Evolutionary conservation across 306 rosid species (phyloP).

Genomic region (Sicyos baderoa): DNA sequence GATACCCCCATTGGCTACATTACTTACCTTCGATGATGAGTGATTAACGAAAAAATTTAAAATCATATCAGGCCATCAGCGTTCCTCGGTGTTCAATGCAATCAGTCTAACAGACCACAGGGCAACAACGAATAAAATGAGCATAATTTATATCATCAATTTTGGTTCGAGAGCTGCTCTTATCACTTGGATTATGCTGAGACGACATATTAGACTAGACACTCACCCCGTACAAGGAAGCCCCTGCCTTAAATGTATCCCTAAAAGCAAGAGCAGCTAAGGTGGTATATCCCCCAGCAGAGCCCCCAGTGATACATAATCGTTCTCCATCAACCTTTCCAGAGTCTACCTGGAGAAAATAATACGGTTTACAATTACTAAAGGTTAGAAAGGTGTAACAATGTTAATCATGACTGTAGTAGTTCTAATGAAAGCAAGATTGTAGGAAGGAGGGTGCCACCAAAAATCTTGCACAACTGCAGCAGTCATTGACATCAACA

Average conservation of each 20-base stretch:
- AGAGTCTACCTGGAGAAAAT: slow-evolving; percentile 46
- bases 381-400: too few relatives aligned
- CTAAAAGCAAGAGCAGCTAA: slow-evolving; percentile 83
- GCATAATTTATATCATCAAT: slow-evolving; percentile 5
- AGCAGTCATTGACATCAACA: slow-evolving; percentile 94
- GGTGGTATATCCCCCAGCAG: slow-evolving; percentile 98
- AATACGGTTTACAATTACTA: too few relatives aligned
- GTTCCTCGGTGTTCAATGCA: not conserved
- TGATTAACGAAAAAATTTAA: not conserved
- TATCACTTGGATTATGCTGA: not conserved
- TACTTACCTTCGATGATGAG: not conserved
- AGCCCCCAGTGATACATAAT: slow-evolving; percentile 80
- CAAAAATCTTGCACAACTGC: slow-evolving; percentile 86
- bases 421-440: slow-evolving; percentile 1
- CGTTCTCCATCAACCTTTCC: slow-evolving; percentile 77
- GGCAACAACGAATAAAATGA: not conserved
- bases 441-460: slow-evolving; percentile 33
- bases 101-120: not conserved
- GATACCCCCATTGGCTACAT: not conserved
- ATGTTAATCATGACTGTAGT: not conserved
- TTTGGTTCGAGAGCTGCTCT: not conserved
- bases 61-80: not conserved
- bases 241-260: slow-evolving; percentile 73
- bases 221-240: slow-evolving; percentile 91
- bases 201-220: slow-evolving; percentile 17